phyloP scores from a whole-genome alignment of 2,329 filamentous ascomycete genomes.

The Calonectria pteridis region DNA sequence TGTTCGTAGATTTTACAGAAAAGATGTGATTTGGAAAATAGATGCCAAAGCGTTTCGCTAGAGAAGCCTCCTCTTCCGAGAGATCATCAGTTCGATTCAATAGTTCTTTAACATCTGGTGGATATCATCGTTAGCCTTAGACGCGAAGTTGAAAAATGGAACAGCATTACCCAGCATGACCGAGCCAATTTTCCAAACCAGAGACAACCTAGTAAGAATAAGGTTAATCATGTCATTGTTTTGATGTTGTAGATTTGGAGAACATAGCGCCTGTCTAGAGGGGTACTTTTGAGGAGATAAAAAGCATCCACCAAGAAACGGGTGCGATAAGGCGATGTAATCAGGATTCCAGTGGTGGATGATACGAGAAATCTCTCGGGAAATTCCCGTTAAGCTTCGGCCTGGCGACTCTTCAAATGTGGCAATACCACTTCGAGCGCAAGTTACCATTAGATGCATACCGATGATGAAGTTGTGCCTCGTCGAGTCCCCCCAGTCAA shows the following conservation, averaged over 20 bases:
- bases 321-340: neutral
- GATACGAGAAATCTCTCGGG: neutral
- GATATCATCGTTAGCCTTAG: too few species aligned
- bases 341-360: neutral
- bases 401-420: neutral
- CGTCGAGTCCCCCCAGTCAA: neutral
- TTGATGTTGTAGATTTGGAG: neutral
- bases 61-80: too few species aligned
- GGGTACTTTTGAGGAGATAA: neutral
- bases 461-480: neutral
- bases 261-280: neutral
- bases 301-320: neutral
- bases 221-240: neutral
- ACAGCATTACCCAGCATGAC: neutral
- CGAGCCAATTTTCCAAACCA: neutral
- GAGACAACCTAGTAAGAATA: neutral
- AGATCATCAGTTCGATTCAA: too few species aligned
- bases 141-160: too few species aligned
- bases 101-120: too few species aligned
- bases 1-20: too few species aligned
- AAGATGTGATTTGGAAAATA: too few species aligned
- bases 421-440: neutral
- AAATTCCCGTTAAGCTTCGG: neutral
- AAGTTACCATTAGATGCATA: neutral
- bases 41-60: too few species aligned